These are phyloP conservation scores for Alliaria petiolata DNA, from an alignment of 345 rosid genomes.

Conservation along the genomic window DNA sequence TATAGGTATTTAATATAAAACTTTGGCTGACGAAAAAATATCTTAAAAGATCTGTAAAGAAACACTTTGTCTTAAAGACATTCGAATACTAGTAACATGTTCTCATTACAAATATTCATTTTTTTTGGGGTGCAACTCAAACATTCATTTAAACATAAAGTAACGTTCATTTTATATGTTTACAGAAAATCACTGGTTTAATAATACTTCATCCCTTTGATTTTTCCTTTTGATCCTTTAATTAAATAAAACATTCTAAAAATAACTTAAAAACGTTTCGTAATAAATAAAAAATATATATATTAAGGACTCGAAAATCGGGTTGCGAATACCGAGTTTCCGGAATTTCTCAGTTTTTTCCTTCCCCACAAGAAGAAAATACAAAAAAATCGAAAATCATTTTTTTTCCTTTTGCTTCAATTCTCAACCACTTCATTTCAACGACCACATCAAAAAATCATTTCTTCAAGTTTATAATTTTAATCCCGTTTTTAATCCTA, in stretches of 20 bases:
- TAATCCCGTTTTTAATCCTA: not conserved
- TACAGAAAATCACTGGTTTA: not conserved
- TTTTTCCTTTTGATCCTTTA: not conserved
- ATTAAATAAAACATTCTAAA: constrained; percentile 1
- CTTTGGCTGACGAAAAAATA: not conserved
- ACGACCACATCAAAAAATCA: not conserved
- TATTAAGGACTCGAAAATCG: not conserved
- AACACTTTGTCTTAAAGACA: not conserved
- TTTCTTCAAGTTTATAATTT: constrained; percentile 4
- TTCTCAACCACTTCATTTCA: constrained; percentile 32
- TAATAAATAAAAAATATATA: not conserved
- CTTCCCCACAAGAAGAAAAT: not conserved
- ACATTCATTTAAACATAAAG: not conserved
- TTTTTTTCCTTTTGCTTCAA: constrained; percentile 25
- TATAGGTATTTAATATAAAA: no score
- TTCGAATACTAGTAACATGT: not conserved
- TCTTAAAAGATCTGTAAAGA: not conserved
- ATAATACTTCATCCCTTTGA: not conserved
- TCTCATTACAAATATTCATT: not conserved
- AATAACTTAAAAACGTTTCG: constrained; percentile 3
- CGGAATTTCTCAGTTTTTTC: constrained; percentile 10
- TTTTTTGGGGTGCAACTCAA: no score
- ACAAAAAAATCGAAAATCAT: not conserved
- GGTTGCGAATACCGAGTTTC: constrained; percentile 20
- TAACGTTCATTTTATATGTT: not conserved